A percentile compares a stretch with the other conserved stretches of the same genome.
Evolutionary conservation across 1,284 basidiomycete genomes (phyloP).

Genomic region (Ceratobasidium sp.): DNA sequence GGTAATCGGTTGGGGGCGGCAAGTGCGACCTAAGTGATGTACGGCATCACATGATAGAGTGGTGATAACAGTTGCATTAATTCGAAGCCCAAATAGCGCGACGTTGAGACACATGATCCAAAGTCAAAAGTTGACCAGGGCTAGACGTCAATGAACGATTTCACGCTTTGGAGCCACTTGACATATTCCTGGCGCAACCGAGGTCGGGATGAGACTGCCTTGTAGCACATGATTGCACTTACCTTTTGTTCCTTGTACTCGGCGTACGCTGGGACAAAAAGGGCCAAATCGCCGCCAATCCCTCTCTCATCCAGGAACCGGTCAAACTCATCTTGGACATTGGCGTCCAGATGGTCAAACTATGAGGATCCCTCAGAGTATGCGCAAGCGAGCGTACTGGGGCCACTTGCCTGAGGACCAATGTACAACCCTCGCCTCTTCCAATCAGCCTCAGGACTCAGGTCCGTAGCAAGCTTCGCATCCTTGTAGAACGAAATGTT

Average conservation of each 20-base stretch:
- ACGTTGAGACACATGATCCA: constrained; percentile 28
- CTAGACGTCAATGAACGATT: constrained; percentile 38
- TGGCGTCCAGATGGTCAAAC: constrained; percentile 91
- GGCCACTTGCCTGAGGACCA: constrained; percentile 77
- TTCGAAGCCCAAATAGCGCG: constrained; percentile 22
- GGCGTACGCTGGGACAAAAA: constrained; percentile 86
- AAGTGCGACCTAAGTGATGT: not conserved
- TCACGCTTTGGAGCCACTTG: constrained; percentile 35
- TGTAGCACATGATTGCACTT: constrained; percentile 46
- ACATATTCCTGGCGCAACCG: constrained; percentile 35
- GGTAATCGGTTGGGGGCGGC: constrained; percentile 18
- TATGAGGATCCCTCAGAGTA: constrained; percentile 48
- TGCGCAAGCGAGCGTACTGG: constrained; percentile 37
- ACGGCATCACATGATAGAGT: constrained; percentile 32
- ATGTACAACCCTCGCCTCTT: constrained; percentile 90
- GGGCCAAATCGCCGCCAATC: constrained; percentile 80
- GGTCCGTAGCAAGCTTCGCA: constrained; percentile 74
- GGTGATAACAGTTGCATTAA: constrained; percentile 38
- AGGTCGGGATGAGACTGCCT: constrained; percentile 18
- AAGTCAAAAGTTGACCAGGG: constrained; percentile 12
- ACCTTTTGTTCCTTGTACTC: constrained; percentile 93
- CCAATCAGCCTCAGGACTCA: constrained; percentile 93
- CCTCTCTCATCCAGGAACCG: constrained; percentile 87
- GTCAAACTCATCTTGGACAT: constrained; percentile 88
- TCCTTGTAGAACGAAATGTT: constrained; percentile 90